phyloP scores from a whole-genome alignment of 2,329 filamentous ascomycete genomes.

The Stagonosporopsis tanaceti region DNA sequence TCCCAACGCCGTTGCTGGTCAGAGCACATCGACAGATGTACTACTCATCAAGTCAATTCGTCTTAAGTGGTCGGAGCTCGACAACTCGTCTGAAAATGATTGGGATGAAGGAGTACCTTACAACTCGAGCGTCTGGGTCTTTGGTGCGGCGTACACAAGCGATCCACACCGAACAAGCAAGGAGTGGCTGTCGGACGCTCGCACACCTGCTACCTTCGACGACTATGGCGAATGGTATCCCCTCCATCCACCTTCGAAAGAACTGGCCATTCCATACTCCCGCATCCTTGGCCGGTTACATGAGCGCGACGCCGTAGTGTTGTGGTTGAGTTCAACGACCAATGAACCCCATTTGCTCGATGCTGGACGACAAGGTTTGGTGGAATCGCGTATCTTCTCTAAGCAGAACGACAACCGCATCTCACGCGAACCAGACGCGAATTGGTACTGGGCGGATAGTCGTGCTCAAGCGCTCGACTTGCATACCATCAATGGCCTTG shows the following conservation, averaged over 20 bases:
- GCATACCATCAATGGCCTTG: constrained; percentile 62
- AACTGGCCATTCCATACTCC: constrained; percentile 58
- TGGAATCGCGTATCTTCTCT: constrained; percentile 58
- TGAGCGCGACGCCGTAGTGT: constrained; percentile 58
- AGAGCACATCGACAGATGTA: constrained; percentile 57
- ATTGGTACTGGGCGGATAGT: constrained; percentile 66
- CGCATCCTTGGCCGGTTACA: constrained; percentile 63
- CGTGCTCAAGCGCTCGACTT: constrained; percentile 65
- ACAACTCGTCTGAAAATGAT: constrained; percentile 56
- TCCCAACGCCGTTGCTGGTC: constrained; percentile 24
- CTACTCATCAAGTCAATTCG: constrained; percentile 63
- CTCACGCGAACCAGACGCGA: constrained; percentile 38
- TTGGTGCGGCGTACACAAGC: constrained; percentile 59
- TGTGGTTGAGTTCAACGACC: constrained; percentile 51
- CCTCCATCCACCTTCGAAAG: constrained; percentile 52
- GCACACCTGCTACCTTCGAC: constrained; percentile 29
- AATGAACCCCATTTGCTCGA: constrained; percentile 39
- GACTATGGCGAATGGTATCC: constrained; percentile 63
- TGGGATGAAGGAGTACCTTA: constrained; percentile 57
- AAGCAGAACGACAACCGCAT: constrained; percentile 59
- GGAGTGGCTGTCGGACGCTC: constrained; percentile 27
- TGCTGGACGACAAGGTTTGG: constrained; percentile 57
- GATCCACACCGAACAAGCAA: constrained; percentile 46
- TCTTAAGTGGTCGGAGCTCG: constrained; percentile 59
- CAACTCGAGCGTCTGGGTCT: constrained; percentile 56